These are phyloP conservation scores for Neoboletus subvelutipes DNA, from an alignment of 768 basidiomycete species.

Conservation along the genomic window DNA sequence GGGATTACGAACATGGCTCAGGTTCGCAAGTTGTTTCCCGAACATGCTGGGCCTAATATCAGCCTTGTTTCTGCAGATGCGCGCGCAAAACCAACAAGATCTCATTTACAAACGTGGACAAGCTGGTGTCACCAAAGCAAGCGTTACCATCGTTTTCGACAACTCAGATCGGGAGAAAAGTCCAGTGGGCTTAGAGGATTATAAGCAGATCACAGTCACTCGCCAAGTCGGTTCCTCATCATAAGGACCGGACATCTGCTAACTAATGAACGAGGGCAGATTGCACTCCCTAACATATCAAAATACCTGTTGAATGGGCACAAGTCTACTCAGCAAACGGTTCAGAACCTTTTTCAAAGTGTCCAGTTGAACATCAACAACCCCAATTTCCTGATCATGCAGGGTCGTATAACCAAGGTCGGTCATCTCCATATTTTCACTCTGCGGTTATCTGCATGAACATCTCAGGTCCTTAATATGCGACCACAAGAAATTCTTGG, in stretches of 20 bases:
- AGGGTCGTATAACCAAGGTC: slow-evolving; percentile 98
- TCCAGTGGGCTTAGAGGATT: slow-evolving; percentile 78
- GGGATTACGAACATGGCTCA: slow-evolving; percentile 97
- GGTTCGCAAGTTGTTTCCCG: slow-evolving; percentile 41
- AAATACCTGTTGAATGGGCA: slow-evolving; percentile 98
- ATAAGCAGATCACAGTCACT: slow-evolving; percentile 91
- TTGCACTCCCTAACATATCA: slow-evolving; percentile 87
- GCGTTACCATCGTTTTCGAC: slow-evolving; percentile 98
- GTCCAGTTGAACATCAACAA: slow-evolving; percentile 99
- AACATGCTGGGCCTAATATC: background rate
- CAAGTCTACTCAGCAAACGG: slow-evolving; percentile 78
- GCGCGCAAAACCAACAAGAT: slow-evolving; percentile 93
- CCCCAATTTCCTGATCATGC: slow-evolving; percentile 99
- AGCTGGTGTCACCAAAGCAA: slow-evolving; percentile 94
- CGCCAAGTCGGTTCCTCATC: slow-evolving; percentile 68
- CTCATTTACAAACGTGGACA: slow-evolving; percentile 99
- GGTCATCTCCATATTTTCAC: slow-evolving; percentile 7
- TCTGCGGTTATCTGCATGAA: background rate
- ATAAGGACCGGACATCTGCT: background rate
- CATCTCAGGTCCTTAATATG: slow-evolving; percentile 82
- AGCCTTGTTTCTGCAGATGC: slow-evolving; percentile 58
- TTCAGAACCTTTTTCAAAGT: slow-evolving; percentile 92
- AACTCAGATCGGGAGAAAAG: slow-evolving; percentile 87
- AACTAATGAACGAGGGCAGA: slow-evolving; percentile 45
- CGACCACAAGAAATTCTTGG: slow-evolving; percentile 95